Base-by-base conservation (phyloP, 2,329 filamentous ascomycete species). In the Pyrenophora seminiperda region DNA sequence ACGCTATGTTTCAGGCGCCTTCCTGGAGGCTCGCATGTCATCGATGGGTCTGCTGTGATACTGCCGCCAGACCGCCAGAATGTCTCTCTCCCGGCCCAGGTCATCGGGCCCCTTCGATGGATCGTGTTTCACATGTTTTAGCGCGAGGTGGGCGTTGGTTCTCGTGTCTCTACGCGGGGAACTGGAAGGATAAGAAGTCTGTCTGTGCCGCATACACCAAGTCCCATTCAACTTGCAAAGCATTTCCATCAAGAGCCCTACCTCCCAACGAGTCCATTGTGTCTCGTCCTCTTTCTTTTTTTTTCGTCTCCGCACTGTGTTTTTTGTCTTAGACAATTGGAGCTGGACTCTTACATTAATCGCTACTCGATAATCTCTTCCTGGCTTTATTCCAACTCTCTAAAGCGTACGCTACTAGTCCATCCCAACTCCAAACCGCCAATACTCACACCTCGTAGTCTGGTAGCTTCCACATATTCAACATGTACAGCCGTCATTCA, bases 281-380 rank as follows among this genome's bases (percentile, higher is more conserved):
- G 75, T 66, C 72, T 65, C 62, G 73, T 71, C 66, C 52, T 52
- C 51, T 55, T 53, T 46, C 24, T 52, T 49, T 34, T 53, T 58
- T 58, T 54, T 14, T 50, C 48, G 30, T 43, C 50, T 53, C 53
- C 56, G 50, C 63, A 73, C 73, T 69, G 27, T 38, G 7, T 43
- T 68, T 75, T 43, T 68, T 75, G 73, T 73, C 69, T 67, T 72
- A 64, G 65, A 72, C 63, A 67, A 58, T 54, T 59, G 71, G 76
- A 78, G 76, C 77, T 70, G 77, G 76, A 51, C 77, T 76, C 73
- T 63, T 47, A 56, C 54, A 46, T 49, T 71, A 73, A 72, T 71
- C 61, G 40, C 51, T 70, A 69, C 67, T 68, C 62, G 51, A 65
- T 73, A 75, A 75, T 74, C 63, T 73, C 63, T 44, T 58, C 58